Conservation (phyloP, 1,139 yeast species). For the Hanseniaspora gamundiae region DNA sequence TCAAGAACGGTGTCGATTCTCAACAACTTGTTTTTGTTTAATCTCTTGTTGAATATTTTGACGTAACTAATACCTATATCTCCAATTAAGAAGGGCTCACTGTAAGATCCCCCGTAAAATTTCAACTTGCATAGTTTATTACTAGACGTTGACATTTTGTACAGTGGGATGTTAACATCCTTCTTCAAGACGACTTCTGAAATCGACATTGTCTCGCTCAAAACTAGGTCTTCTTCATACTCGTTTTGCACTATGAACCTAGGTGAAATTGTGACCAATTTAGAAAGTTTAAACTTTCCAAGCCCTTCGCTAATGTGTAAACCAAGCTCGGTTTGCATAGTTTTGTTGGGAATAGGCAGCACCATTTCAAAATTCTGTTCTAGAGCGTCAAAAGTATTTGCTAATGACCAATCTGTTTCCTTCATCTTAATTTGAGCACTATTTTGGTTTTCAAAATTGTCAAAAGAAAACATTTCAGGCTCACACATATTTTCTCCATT, state of each 20-base stretch:
- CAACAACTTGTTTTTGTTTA: constrained; percentile 54
- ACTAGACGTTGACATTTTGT: constrained; percentile 22
- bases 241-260: constrained; percentile 64
- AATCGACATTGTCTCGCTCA: constrained; percentile 56
- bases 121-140: constrained; percentile 30
- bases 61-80: constrained; percentile 75
- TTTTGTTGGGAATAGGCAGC: constrained; percentile 45
- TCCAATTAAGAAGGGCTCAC: constrained; percentile 75
- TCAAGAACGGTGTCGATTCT: constrained; percentile 68
- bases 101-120: constrained; percentile 49
- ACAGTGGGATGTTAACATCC: constrained; percentile 48
- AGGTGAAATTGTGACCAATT: constrained; percentile 72
- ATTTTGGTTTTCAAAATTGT: constrained; percentile 45
- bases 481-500: constrained; percentile 27
- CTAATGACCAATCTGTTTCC: constrained; percentile 65
- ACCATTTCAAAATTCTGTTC: constrained; percentile 68
- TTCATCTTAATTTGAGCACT: constrained; percentile 60
- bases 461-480: constrained; percentile 84
- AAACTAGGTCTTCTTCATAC: constrained; percentile 41
- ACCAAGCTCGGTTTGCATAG: constrained; percentile 66
- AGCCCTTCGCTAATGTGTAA: constrained; percentile 71
- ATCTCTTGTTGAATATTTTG: constrained; percentile 46
- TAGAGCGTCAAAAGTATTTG: constrained; percentile 78
- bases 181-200: constrained; percentile 35
- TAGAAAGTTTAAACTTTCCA: constrained; percentile 68